Evolutionary conservation across 176 grass and related monocot species (phyloP).

Genomic region (Areca catechu): DNA sequence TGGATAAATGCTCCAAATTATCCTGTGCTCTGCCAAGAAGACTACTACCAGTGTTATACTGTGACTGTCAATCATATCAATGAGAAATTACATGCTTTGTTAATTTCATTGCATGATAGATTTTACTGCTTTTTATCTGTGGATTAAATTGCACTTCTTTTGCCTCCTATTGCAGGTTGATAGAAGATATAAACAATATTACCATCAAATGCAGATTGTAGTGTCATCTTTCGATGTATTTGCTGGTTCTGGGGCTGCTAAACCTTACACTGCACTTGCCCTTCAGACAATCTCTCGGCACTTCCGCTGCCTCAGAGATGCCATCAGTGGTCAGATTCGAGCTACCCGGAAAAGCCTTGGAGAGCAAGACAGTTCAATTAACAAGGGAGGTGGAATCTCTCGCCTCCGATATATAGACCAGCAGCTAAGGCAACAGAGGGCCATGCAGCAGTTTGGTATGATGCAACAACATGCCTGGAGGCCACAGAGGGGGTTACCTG

Average conservation of each 20-base stretch:
- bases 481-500: constrained; percentile 78
- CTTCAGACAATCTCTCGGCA: constrained; percentile 88
- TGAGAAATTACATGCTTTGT: too few relatives aligned
- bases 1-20: too few relatives aligned
- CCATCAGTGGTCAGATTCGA: constrained; percentile 60
- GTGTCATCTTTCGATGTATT: constrained; percentile 58
- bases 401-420: constrained; percentile 83
- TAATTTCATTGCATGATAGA: too few relatives aligned
- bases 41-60: too few relatives aligned
- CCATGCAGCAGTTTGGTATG: constrained; percentile 95
- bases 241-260: constrained; percentile 52
- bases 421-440: constrained; percentile 79
- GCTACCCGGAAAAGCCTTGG: constrained; percentile 56
- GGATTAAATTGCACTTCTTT: too few relatives aligned
- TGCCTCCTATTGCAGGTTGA: constrained; percentile 40
- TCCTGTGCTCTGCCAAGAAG: too few relatives aligned
- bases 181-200: constrained; percentile 81
- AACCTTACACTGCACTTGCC: constrained; percentile 72
- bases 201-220: constrained; percentile 75
- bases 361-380: constrained; percentile 36
- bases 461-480: constrained; percentile 83
- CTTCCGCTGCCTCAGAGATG: constrained; percentile 79
- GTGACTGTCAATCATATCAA: too few relatives aligned
- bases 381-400: constrained; percentile 45
- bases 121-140: too few relatives aligned